Evolutionary conservation across 768 basidiomycete genomes (phyloP), one percentile per base, ranked within the genome.

Genomic region (Rossbeevera mucosa): DNA sequence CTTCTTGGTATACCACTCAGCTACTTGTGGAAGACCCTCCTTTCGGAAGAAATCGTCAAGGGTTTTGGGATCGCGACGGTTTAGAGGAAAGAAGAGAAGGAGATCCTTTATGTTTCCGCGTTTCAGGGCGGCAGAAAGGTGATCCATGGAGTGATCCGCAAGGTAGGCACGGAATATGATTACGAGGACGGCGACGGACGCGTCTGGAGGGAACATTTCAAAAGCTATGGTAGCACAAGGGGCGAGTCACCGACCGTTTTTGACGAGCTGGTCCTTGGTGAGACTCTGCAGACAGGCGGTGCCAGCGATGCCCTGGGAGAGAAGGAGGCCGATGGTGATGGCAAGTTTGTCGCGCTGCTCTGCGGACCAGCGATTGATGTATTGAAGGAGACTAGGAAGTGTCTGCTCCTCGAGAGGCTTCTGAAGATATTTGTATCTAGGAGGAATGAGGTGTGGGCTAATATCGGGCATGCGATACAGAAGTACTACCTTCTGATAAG

Each of bases 391-490:
- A 42, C 79, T 79, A 3, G 91, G 91, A 13, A 98, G 79, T 50
- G 90, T 80, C 30, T 78, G 80, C 68, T 85, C 87, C 71, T 97
- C 95, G 44, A 99, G 84, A 41, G 95, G 93, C 71, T 88, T 93
- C 72, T 97, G 95, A 62, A 99, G 90, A 79, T 98, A 99, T 73
- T 97, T 97, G 80, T 97, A 98, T 74, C 94, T 95, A 64, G 50
- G 40, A 30, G 30, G 20, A 18, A 44, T 53, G 58, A 59, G 47
- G 18, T 7, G 7, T 22, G 14, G n/a, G n/a, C n/a, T 7, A 48
- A 29, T 3, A 43, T 51, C 51, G 45, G 53, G 55, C 53, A 58
- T 16, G 25, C 0, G 20, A 50, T 30, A 38, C 26, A 11, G 29
- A 56, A 71, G 51, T 62, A 91, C 93, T 62, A 91, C 93, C 95